Base-by-base conservation (phyloP, 441 rosid species). In the Melianthus villosus region DNA sequence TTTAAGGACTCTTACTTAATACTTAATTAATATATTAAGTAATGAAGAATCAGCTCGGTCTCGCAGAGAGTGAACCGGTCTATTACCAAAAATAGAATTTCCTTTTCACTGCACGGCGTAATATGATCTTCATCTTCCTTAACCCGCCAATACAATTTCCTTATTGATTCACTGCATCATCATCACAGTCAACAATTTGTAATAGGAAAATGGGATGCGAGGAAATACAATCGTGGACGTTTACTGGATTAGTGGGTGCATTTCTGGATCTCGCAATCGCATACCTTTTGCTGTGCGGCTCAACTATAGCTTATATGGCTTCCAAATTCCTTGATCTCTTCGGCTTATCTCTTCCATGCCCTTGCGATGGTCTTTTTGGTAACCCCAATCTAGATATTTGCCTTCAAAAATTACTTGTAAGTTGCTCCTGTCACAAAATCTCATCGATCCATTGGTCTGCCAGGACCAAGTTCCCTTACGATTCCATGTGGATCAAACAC, bases 191-290 rank as follows among this genome's bases (percentile, higher is more conserved):
- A n/a, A n/a, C n/a, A n/a, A n/a, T n/a, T n/a, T n/a, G n/a, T n/a
- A n/a, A n/a, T 9, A 16, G 42, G 32, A 59, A 54, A 42, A 69
- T 69, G 81, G 45, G 59, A 31, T 72, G 75, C 66, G 31, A 57
- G 4, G 78, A 54, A 51, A 59, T 69, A 29, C 38, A 59, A 19
- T 48, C 46, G 12, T 84, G 96, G 96, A 78, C 79, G 23, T 74
- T 83, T 44, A 31, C 49, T n/a, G 78, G 58, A 25, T 54, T 76
- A 35, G 87, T 76, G 19, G 72, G 72, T 56, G 87, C 82, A 26
- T 79, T 67, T 63, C 65, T 74, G 34, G 84, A 85, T 69, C 74
- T 85, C 22, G 55, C 59, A 7, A 51, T 79, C 27, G 67, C 72
- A 4, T 71, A 60, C 46, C 44, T 51, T 12, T 58, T 82, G 7